phyloP scores from a whole-genome alignment of 139 green algal genomes.

The Auxenochlorella protothecoides region DNA sequence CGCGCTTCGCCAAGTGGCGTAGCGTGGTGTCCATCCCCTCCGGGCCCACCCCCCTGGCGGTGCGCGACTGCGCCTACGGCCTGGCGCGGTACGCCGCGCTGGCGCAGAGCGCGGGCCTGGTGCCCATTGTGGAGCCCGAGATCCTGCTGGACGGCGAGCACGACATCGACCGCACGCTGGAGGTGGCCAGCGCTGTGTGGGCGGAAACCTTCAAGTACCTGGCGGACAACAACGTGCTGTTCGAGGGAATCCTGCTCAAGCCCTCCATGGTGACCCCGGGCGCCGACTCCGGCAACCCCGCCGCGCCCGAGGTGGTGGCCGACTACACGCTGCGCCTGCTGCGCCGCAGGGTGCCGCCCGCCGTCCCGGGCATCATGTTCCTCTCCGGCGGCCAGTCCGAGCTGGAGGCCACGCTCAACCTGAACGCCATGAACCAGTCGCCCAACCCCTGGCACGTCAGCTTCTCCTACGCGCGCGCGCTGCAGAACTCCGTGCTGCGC shows the following conservation, averaged over 20 bases:
- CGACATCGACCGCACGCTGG: slow-evolving; percentile 76
- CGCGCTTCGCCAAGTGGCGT: slow-evolving; percentile 96
- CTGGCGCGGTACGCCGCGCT: slow-evolving; percentile 96
- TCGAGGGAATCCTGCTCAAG: slow-evolving; percentile 99
- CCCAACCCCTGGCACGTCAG: slow-evolving; percentile 99
- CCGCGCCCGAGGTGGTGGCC: slow-evolving; percentile 74
- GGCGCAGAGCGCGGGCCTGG: slow-evolving; percentile 80
- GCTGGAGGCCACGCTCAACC: slow-evolving; percentile 97
- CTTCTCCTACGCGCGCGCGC: slow-evolving; percentile 98
- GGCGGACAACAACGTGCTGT: slow-evolving; percentile 91
- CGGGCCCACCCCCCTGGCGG: slow-evolving; percentile 54
- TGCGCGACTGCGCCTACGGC: slow-evolving; percentile 89
- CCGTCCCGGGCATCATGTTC: slow-evolving; percentile 99
- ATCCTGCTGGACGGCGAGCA: slow-evolving; percentile 93
- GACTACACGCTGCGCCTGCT: slow-evolving; percentile 93
- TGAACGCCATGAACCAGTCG: slow-evolving; percentile 99
- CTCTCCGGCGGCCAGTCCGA: slow-evolving; percentile 98
- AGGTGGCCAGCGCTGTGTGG: slow-evolving; percentile 82
- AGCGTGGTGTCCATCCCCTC: slow-evolving; percentile 84
- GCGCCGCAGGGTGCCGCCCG: slow-evolving; percentile 87
- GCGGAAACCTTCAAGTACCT: slow-evolving; percentile 98
- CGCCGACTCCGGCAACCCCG: slow-evolving; percentile 70
- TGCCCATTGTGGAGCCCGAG: slow-evolving; percentile 98
- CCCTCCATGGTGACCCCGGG: slow-evolving; percentile 98
- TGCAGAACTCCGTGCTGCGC: slow-evolving; percentile 80